phyloP scores from a whole-genome alignment of 352 stramenopile species.

The Hyaloperonospora brassicae region DNA sequence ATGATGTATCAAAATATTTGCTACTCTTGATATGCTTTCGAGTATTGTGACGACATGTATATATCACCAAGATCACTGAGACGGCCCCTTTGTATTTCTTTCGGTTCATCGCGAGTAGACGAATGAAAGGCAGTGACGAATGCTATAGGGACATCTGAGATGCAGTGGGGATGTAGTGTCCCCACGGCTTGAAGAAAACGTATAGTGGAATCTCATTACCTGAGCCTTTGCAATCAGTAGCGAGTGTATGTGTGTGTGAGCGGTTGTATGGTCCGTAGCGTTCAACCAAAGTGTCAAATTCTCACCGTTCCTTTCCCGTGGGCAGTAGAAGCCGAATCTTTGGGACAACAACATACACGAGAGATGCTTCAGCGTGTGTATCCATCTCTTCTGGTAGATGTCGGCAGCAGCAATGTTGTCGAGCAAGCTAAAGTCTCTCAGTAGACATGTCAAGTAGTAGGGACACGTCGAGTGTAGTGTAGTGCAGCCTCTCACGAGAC shows the following conservation, averaged over 20 bases:
- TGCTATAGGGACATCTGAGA: conserved; percentile 87
- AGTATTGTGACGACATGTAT: conserved; percentile 75
- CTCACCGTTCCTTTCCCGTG: conserved; percentile 58
- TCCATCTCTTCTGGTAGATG: conserved; percentile 33
- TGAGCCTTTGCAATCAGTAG: conserved; percentile 48
- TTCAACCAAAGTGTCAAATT: conserved; percentile 89
- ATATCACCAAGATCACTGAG: conserved; percentile 89
- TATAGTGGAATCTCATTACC: conserved; percentile 88
- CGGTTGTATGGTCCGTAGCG: background rate
- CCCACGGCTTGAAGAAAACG: conserved; percentile 57
- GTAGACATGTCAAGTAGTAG: conserved; percentile 20
- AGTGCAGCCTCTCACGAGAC: too few relatives aligned
- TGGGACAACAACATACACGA: conserved; percentile 50
- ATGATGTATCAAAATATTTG: conserved; percentile 86
- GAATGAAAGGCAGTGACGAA: conserved; percentile 67
- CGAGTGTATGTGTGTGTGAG: conserved; percentile 1
- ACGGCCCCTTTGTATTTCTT: conserved; percentile 27
- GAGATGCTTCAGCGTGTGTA: conserved; percentile 16
- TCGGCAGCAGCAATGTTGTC: conserved; percentile 65
- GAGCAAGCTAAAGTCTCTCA: conserved; percentile 28
- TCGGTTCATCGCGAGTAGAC: background rate
- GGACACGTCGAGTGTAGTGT: background rate
- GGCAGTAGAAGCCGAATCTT: conserved; percentile 85
- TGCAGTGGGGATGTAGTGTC: conserved; percentile 30
- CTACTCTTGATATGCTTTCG: conserved; percentile 76